Evolutionary conservation across 768 basidiomycete species (phyloP).

Genomic region (Suillus weaverae): DNA sequence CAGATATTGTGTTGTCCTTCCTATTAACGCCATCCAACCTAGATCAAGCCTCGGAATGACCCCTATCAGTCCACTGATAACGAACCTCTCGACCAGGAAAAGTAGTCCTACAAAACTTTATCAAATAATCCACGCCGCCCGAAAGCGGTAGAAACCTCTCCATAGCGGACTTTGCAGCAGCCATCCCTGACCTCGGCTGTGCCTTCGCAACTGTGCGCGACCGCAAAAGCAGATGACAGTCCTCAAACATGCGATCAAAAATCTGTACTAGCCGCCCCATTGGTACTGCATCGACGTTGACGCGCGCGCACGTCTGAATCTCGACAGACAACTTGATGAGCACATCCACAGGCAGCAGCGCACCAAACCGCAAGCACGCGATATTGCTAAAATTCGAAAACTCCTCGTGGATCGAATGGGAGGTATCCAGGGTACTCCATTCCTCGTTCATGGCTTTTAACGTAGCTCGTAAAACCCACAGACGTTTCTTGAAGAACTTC

Average conservation of each 20-base stretch:
- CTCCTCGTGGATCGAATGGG: background rate
- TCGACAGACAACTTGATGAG: background rate
- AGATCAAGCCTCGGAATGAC: background rate
- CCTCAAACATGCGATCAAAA: background rate
- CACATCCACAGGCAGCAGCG: background rate
- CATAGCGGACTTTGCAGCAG: background rate
- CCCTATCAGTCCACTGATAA: background rate
- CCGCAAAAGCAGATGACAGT: background rate
- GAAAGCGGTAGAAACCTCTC: slow-evolving; percentile 1
- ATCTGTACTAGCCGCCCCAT: background rate
- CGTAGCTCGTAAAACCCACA: background rate
- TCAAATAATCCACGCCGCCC: background rate
- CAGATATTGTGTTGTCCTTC: background rate
- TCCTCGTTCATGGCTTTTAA: background rate
- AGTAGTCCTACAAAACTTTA: background rate
- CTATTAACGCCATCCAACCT: background rate
- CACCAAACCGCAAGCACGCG: background rate
- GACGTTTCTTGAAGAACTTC: background rate
- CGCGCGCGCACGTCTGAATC: background rate
- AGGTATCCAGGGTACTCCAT: background rate
- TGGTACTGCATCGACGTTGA: background rate
- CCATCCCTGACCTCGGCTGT: background rate
- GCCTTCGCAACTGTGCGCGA: background rate
- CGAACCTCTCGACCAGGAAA: background rate
- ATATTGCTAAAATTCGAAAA: background rate